Base-by-base conservation (phyloP, 768 basidiomycete genomes). In the Fomitopsis serialis region DNA sequence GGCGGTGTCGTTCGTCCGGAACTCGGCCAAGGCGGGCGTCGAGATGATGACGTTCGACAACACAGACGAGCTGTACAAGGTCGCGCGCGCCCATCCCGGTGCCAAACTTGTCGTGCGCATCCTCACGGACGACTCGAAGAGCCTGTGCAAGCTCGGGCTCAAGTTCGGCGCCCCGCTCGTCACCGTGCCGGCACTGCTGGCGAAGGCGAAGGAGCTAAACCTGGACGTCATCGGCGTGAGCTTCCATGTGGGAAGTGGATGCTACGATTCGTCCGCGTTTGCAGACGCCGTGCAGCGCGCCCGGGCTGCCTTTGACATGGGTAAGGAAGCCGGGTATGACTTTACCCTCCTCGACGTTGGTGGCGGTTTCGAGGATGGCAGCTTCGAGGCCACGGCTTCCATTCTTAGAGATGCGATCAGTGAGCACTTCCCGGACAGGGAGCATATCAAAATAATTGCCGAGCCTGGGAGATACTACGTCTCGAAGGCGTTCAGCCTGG, bases 41-140 rank as follows among this genome's bases (percentile, higher is more conserved):
- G 80, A 92, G 65, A 84, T 80, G 73, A 97, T 98, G 96, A 98
- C 96, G 5, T 99, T 99, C 67, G 97, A 99, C 75, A 99, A 98
- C 70, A 80, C 81, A 37, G 97, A 99, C 72, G 97, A 99, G 68
- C 74, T 99, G 17, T 80, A 88, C 82, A 99, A 99, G 74, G 82
- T 98, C 55, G 83, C 89, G 17, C 85, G 87, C 32, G 72, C 77
- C 5, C 84, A 94, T 67, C 91, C 94, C 0, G 62, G 69, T 29
- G 95, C 97, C 9, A 85, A 91, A 70, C 81, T 97, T 45, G 84
- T 98, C 61, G 71, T 98, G 35, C 91, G 97, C 60, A 98, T 99
- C 68, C 77, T 98, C 45, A 94, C 96, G n/a, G 97, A 99, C 71
- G 97, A 98, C 71, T 92, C 90, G 42, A 97, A 92, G 73, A 89